Base-by-base conservation (phyloP, 352 stramenopile species). In the Phytopythium delawarense region DNA sequence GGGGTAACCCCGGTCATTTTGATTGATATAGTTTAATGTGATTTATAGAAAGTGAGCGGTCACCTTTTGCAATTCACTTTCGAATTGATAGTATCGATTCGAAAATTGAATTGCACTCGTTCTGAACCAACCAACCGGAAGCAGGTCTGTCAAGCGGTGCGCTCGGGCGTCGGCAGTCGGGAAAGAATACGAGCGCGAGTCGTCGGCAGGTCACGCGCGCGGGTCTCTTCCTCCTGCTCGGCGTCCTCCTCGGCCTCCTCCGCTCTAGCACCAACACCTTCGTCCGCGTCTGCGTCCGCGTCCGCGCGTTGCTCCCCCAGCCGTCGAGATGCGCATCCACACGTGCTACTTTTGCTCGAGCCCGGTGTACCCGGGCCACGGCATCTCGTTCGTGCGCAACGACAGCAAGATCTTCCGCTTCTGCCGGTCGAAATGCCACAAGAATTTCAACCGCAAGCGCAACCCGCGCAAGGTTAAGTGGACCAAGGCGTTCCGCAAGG, bases 381-480 rank as follows among this genome's bases (percentile, higher is more conserved):
- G 98, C 53, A 99, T 99, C 68, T 92, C 95, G 42, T 99, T 99
- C 74, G 98, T 99, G 64, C 89, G 98, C 59, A 99, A 99, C 74
- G 98, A 99, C 84, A 98, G 90, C 77, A 99, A 99, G 86, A 91
- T 98, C 58, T 99, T 99, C 76, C 91, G 96, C 57, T 99, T 99
- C 83, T 99, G 98, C 74, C 92, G 98, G 58, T 99, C 97, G 50
- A 99, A 99, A 87, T 99, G 98, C 87, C 97, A 99, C 89, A 98
- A 98, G 67, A 99, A 99, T 78, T 99, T 99, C 71, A 99, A 99
- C 76, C 97, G 97, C 83, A 99, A 99, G 84, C 91, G 97, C 72
- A 99, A 99, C 82, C 98, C 98, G 48, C 92, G 98, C 59, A 99
- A 99, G 84, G 96, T 99, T 18, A 98, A 98, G 77, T 99, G 98